Percentiles rank a stretch among this genome's conserved stretches.
These are phyloP conservation scores for Escallonia herrerae DNA, from an alignment of 129 eudicot species.

Conservation along the genomic window DNA sequence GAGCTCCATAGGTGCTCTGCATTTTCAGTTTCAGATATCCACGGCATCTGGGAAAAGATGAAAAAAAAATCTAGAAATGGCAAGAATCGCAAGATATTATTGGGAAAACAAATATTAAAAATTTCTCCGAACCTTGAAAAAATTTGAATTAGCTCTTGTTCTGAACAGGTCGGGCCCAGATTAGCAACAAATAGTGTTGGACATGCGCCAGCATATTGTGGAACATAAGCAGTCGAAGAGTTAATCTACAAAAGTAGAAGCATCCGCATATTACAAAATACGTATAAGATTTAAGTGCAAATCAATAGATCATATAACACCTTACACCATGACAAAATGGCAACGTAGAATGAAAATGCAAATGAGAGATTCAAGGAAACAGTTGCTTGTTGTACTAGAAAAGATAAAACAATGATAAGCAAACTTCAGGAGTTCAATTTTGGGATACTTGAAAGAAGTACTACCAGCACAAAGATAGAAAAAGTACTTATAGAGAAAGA, in stretches of 20 bases:
- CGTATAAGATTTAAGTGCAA: background rate
- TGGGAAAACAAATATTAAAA: background rate
- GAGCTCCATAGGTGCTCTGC: slow-evolving; percentile 88
- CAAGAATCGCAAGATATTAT: too few species aligned
- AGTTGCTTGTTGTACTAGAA: too few species aligned
- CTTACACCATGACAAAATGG: background rate
- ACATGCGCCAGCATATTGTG: slow-evolving; percentile 50
- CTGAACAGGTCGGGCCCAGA: slow-evolving; percentile 72
- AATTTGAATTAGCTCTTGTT: slow-evolving; percentile 78
- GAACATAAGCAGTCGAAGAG: slow-evolving; percentile 31
- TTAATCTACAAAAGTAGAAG: slow-evolving; percentile 22
- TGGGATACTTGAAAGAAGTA: too few species aligned
- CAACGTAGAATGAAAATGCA: background rate
- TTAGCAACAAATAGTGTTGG: slow-evolving; percentile 94
- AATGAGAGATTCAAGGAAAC: too few species aligned
- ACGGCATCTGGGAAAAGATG: slow-evolving; percentile 46
- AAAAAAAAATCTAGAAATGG: background rate
- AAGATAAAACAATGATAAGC: too few species aligned
- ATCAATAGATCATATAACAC: background rate
- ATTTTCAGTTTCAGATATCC: slow-evolving; percentile 88
- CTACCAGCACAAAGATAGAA: too few species aligned
- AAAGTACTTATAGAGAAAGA: too few species aligned
- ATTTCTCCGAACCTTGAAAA: slow-evolving; percentile 61
- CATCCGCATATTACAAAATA: background rate
- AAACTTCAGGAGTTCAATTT: too few species aligned